phyloP scores from a whole-genome alignment of 768 basidiomycete species.

The Cystobasidiopsis lactophilus region DNA sequence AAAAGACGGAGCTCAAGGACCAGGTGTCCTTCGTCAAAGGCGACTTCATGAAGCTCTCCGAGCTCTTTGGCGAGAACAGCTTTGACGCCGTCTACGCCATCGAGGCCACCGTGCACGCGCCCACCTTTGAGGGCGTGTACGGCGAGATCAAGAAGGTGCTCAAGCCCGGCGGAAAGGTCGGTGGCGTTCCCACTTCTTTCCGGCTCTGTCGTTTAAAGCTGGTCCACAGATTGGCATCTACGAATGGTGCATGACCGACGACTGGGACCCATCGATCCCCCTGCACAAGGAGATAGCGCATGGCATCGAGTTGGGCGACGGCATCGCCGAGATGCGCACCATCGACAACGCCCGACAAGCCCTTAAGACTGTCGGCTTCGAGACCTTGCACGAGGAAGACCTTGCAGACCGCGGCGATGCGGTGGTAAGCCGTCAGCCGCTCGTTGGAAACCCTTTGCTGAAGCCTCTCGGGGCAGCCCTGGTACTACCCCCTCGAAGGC shows the following conservation, averaged over 20 bases:
- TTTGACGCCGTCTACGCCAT: constrained; percentile 98
- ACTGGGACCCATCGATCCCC: constrained; percentile 65
- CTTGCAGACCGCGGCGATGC: constrained; percentile 60
- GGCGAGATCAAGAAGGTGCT: constrained; percentile 76
- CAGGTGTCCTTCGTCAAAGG: constrained; percentile 70
- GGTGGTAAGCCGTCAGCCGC: constrained; percentile 22
- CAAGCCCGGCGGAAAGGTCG: constrained; percentile 82
- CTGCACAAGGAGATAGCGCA: constrained; percentile 77
- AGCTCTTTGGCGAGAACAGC: constrained; percentile 73
- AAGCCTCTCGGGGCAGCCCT: constrained; percentile 29
- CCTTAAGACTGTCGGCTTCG: constrained; percentile 59
- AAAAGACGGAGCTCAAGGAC: constrained; percentile 46
- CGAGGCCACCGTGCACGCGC: constrained; percentile 92
- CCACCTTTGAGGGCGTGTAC: constrained; percentile 86
- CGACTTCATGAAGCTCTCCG: constrained; percentile 84
- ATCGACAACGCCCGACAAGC: constrained; percentile 49
- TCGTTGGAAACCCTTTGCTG: background rate
- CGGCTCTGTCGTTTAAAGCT: background rate
- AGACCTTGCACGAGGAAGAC: constrained; percentile 77
- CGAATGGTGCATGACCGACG: constrained; percentile 97
- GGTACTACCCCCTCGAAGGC: constrained; percentile 96
- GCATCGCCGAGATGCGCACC: constrained; percentile 91
- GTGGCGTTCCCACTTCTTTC: constrained; percentile 19
- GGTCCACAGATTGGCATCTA: constrained; percentile 69
- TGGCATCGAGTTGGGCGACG: constrained; percentile 47